Percentiles rank a stretch among this genome's conserved stretches.
phyloP scores from a whole-genome alignment of 2,329 filamentous ascomycete species.

The Pseudocercospora fijiensis region DNA sequence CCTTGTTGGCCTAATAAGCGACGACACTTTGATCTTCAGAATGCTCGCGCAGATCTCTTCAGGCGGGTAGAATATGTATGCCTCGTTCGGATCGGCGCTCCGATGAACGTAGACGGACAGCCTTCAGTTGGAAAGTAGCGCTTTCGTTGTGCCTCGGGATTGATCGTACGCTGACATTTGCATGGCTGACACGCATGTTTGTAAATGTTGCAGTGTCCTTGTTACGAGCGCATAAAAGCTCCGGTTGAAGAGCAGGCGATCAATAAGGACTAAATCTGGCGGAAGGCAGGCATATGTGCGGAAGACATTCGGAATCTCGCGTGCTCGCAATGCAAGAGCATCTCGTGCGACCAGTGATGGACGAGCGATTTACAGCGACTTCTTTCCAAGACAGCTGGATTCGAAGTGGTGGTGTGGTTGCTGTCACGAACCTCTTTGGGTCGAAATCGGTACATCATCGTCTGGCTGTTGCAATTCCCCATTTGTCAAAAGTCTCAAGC shows the following conservation, averaged over 20 bases:
- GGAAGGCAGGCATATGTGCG: neutral
- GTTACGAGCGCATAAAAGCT: neutral
- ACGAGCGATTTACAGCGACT: neutral
- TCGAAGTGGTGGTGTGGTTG: neutral
- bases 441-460: constrained; percentile 1
- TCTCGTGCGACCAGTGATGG: neutral
- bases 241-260: neutral
- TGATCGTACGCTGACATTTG: neutral
- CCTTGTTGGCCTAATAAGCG: constrained; percentile 1
- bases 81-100: neutral
- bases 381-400: neutral
- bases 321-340: neutral
- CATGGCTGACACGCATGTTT: neutral
- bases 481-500: neutral
- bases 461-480: neutral
- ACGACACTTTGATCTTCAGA: neutral
- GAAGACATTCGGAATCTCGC: neutral
- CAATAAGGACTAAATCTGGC: neutral
- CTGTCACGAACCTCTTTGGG: neutral
- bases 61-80: neutral
- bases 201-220: neutral
- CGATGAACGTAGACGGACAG: neutral
- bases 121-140: neutral
- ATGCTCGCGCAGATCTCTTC: neutral
- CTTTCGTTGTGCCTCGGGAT: neutral